Evolutionary conservation across 257 asterid species (phyloP), one percentile per base, ranked within the genome.

Genomic region (Nemophila menziesii): DNA sequence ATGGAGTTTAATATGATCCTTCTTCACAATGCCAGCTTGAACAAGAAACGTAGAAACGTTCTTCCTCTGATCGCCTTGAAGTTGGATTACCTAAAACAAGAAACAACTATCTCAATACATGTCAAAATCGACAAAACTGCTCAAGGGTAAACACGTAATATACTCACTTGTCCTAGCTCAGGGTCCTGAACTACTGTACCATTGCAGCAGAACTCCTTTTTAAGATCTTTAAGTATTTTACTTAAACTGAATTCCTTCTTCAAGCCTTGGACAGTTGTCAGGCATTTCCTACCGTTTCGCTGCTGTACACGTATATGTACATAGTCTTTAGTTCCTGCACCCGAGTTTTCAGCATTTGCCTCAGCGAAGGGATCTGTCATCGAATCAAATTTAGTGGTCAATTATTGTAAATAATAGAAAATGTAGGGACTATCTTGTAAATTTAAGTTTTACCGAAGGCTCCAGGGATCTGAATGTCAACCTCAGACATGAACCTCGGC

Each of bases 161-260:
- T 27, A 0, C 54, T 40, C 10, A 80, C 93, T 92, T 78, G 86
- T 46, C 93, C 93, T 16, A 82, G 69, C 56, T 82, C 93, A 0
- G 92, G 70, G 65, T 82, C 92, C 67, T 78, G 93, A 27, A 82
- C 86, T 18, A 82, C 93, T 4, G 93, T 82, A 49, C 93, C 93
- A 68, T 81, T 81, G 72, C 93, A 81, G 82, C 93, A 81, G 44
- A 81, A 77, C 56, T 80, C 89, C 62, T 78, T 75, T 78, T 82
- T 78, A 18, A 82, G 82, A 64, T 82, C 93, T 62, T 82, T 82
- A 51, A 82, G 93, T 54, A 82, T 82, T 55, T 78, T 82, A 15
- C 55, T 78, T 50, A 78, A 82, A 73, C 92, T 78, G 77, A 78
- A 82, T 33, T 82, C 93, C 62, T 82, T 78, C 59, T 75, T 81